Evolutionary conservation across 2,329 filamentous ascomycete genomes (phyloP), one percentile per base, ranked within the genome.

Genomic region (Hypoxylon sp.): DNA sequence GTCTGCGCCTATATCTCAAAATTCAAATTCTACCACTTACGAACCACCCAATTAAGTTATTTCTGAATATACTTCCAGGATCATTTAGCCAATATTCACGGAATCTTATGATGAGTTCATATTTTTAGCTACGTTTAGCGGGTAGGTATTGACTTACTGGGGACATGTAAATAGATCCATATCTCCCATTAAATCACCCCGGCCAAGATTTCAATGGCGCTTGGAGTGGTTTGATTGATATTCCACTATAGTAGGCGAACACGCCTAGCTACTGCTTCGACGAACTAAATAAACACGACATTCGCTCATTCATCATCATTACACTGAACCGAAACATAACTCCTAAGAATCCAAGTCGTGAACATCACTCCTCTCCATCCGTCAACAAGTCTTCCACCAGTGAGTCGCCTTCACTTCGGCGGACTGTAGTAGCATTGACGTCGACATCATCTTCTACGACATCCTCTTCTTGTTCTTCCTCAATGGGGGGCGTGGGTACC

Each of bases 381-480:
- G 69, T 63, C 54, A 71, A 63, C 37, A 71, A 46, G 31, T 71
- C 69, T 35, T 71, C 69, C 14, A 71, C 63, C 2, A 71, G 60
- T 19, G 69, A 71, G 47, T 71, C 69, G n/a, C 47, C 69, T 37
- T 67, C 69, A 22, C 63, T 65, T 14, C 46, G 46, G 26, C 47
- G 55, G 22, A 58, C 17, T 26, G 63, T 67, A 14, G 59, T 59
- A 24, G 26, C 22, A n/a, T 66, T 65, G 19, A 17, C 35, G 24
- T 69, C 60, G 17, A 44, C 55, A 2, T 64, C 63, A 3, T 62
- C 66, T 55, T 70, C 63, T 9, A 13, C 31, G 8, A 26, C 52
- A 2, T 81, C 80, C 4, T 83, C 82, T 1, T 84, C 62, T 11
- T 55, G 39, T 39, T 67, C 64, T n/a, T 70, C 68, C 48, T 70